Evolutionary conservation across 139 green algal genomes (phyloP).

Genomic region (Volvox reticuliferus): DNA sequence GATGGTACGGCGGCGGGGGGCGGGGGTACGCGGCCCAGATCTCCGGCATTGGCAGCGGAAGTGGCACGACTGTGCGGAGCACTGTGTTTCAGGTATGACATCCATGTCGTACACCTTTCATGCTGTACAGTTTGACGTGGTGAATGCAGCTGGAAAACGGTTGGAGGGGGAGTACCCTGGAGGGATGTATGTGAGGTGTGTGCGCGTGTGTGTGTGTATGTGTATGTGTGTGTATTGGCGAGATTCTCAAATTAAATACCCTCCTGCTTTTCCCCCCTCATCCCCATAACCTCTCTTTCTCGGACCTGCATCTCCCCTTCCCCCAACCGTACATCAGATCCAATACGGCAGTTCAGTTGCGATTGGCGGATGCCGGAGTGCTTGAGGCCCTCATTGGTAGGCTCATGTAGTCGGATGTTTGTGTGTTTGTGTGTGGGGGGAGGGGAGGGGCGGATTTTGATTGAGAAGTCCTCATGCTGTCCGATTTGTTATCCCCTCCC

Average conservation of each 20-base stretch:
- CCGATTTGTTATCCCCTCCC: background rate
- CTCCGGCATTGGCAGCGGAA: background rate
- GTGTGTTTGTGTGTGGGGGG: background rate
- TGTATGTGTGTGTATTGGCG: too few species aligned
- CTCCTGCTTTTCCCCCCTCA: background rate
- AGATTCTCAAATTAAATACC: too few species aligned
- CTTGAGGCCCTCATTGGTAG: constrained; percentile 28
- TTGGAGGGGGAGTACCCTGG: too few species aligned
- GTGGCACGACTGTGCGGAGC: background rate
- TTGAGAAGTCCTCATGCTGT: background rate
- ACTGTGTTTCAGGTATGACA: constrained; percentile 9
- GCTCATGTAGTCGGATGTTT: background rate
- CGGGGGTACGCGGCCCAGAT: background rate
- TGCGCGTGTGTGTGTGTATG: too few species aligned
- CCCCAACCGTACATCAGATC: background rate
- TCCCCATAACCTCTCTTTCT: background rate
- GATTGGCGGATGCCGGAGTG: constrained; percentile 13
- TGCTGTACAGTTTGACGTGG: background rate
- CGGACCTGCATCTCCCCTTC: background rate
- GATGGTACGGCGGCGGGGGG: too few species aligned
- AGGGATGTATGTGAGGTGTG: too few species aligned
- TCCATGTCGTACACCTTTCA: background rate
- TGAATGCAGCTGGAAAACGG: too few species aligned
- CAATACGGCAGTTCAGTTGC: background rate
- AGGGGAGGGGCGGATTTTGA: background rate